phyloP scores from a whole-genome alignment of 169 alveolate species.

The Plasmodium berghei region DNA sequence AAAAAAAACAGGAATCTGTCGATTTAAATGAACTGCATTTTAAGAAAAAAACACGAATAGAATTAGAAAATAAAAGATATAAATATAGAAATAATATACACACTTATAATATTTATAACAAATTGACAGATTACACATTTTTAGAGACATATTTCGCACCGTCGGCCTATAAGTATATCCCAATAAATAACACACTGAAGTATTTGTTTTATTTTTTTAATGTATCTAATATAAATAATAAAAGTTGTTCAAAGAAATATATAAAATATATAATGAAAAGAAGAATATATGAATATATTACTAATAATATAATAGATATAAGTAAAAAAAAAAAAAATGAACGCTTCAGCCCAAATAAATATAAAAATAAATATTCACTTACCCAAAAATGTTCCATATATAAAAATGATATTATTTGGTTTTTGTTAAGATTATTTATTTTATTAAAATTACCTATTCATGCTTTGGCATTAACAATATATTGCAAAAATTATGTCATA shows the following conservation, averaged over 20 bases:
- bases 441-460: conserved; percentile 70
- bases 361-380: conserved; percentile 28
- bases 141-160: conserved; percentile 73
- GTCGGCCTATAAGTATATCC: conserved; percentile 70
- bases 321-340: background rate
- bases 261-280: conserved; percentile 47
- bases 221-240: conserved; percentile 55
- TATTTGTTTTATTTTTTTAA: conserved; percentile 46
- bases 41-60: conserved; percentile 5
- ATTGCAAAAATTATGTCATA: conserved; percentile 73
- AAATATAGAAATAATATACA: conserved; percentile 35
- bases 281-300: conserved; percentile 70
- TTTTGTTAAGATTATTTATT: conserved; percentile 64
- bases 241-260: conserved; percentile 6
- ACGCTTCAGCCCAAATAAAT: background rate
- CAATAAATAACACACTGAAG: conserved; percentile 66
- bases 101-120: conserved; percentile 64
- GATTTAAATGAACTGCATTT: background rate
- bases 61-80: conserved; percentile 29
- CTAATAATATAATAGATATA: conserved; percentile 46
- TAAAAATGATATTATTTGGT: conserved; percentile 74
- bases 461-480: conserved; percentile 62
- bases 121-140: conserved; percentile 48
- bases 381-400: conserved; percentile 31
- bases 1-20: background rate